A percentile compares a stretch with the other conserved stretches of the same genome.
Evolutionary conservation across 176 grass and related monocot genomes (phyloP).

Genomic region (Oryza glumipatula): DNA sequence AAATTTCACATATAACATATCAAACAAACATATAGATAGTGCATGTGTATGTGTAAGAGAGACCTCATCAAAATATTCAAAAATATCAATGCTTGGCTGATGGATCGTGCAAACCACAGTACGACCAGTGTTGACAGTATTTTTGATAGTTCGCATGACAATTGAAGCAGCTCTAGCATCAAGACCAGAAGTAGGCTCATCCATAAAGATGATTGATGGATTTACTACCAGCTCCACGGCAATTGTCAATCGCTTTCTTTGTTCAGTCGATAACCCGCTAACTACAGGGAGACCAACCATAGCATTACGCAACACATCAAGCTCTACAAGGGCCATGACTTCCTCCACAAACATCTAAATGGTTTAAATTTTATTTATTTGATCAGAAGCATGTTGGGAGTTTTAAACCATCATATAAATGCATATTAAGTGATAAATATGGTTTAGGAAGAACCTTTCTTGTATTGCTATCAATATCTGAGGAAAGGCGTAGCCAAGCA

Average conservation of each 20-base stretch:
- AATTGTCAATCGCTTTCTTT: slow-evolving; percentile 85
- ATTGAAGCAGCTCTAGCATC: slow-evolving; percentile 94
- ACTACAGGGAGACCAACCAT: slow-evolving; percentile 84
- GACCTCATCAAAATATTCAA: slow-evolving; percentile 94
- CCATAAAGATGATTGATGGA: slow-evolving; percentile 64
- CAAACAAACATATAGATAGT: no score
- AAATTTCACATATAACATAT: neutral
- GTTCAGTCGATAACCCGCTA: slow-evolving; percentile 80
- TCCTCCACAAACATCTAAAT: slow-evolving; percentile 88
- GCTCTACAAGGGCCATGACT: slow-evolving; percentile 89
- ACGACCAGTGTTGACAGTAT: slow-evolving; percentile 88
- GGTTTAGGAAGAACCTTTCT: slow-evolving; percentile 50
- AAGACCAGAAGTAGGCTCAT: slow-evolving; percentile 93
- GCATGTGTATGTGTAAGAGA: neutral
- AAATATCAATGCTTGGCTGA: slow-evolving; percentile 95
- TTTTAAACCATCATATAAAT: slow-evolving; percentile 12
- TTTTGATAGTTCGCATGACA: slow-evolving; percentile 87
- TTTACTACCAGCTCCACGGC: slow-evolving; percentile 69
- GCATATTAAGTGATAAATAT: neutral
- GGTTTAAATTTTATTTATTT: neutral
- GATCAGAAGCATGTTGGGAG: neutral
- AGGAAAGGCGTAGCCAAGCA: slow-evolving; percentile 81
- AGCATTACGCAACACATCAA: slow-evolving; percentile 64
- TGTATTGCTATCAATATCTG: slow-evolving; percentile 54
- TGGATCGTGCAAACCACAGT: slow-evolving; percentile 96